Evolutionary conservation across 306 rosid genomes (phyloP).

Genomic region (Quercus parvula): DNA sequence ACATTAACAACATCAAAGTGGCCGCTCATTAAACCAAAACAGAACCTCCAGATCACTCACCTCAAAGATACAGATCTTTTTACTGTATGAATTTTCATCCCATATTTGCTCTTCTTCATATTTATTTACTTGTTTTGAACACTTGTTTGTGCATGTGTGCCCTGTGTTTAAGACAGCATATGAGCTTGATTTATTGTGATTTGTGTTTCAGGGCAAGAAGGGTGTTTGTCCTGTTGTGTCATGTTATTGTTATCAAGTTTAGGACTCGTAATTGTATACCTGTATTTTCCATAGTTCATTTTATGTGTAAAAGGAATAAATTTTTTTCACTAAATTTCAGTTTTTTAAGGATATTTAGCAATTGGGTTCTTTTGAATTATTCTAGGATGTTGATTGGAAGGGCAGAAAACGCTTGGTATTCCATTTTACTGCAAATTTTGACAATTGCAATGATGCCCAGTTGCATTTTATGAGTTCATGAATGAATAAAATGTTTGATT

Average conservation of each 20-base stretch:
- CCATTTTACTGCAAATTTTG: not conserved
- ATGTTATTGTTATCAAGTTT: not conserved
- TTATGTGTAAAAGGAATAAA: not conserved
- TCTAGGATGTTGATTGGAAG: not conserved
- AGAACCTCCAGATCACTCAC: slow-evolving; percentile 47
- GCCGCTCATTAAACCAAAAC: slow-evolving; percentile 78
- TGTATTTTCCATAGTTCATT: not conserved
- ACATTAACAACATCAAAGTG: slow-evolving; percentile 32
- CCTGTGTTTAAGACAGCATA: not conserved
- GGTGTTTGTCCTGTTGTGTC: not conserved
- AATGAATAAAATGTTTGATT: not conserved
- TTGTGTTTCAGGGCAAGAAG: not conserved
- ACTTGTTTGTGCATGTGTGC: not conserved
- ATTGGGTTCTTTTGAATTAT: not conserved
- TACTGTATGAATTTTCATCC: slow-evolving; percentile 44
- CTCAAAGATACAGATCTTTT: slow-evolving; percentile 73
- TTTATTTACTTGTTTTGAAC: not conserved
- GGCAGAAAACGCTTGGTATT: not conserved
- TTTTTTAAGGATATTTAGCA: not conserved
- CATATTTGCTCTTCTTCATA: not conserved
- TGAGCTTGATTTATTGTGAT: not conserved
- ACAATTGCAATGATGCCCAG: not conserved
- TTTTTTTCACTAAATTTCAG: not conserved
- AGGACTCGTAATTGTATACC: not conserved
- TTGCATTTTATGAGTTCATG: not conserved